Conservation (phyloP, 148 eudicot species). For the Fagopyrum tataricum region DNA sequence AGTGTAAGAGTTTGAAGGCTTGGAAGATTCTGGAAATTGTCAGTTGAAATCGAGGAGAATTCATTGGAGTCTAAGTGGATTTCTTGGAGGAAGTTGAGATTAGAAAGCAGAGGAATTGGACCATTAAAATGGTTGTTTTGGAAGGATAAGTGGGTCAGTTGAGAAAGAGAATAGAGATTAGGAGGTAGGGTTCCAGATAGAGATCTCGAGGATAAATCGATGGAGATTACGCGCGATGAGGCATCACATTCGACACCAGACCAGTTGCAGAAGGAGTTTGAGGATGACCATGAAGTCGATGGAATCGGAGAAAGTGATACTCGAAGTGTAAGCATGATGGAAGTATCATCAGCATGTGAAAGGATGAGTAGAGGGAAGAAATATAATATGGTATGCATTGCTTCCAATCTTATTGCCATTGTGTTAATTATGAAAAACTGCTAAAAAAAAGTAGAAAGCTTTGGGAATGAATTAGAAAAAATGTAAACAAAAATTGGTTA, state of each 20-base stretch:
- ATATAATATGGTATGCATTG: not conserved
- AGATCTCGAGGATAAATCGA: constrained; percentile 32
- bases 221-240: constrained; percentile 33
- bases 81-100: constrained; percentile 23
- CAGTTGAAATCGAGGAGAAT: constrained; percentile 33
- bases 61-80: constrained; percentile 36
- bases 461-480: no score
- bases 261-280: constrained; percentile 43
- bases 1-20: constrained; percentile 29
- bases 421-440: not conserved
- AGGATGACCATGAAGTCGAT: constrained; percentile 34
- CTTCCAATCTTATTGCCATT: not conserved
- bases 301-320: constrained; percentile 28
- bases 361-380: constrained; percentile 8
- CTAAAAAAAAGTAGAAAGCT: not conserved
- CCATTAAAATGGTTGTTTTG: constrained; percentile 51
- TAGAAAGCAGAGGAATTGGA: constrained; percentile 41
- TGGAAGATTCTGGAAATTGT: constrained; percentile 36
- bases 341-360: constrained; percentile 29
- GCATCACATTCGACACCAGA: constrained; percentile 39
- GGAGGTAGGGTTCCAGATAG: constrained; percentile 42
- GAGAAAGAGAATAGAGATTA: constrained; percentile 34
- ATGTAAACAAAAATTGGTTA: no score
- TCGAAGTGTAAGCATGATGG: constrained; percentile 34
- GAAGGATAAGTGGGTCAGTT: constrained; percentile 36